A percentile compares a stretch with the other conserved stretches of the same genome.
Evolutionary conservation across 768 basidiomycete genomes (phyloP).

Genomic region (Strobilomyces dryophilus): DNA sequence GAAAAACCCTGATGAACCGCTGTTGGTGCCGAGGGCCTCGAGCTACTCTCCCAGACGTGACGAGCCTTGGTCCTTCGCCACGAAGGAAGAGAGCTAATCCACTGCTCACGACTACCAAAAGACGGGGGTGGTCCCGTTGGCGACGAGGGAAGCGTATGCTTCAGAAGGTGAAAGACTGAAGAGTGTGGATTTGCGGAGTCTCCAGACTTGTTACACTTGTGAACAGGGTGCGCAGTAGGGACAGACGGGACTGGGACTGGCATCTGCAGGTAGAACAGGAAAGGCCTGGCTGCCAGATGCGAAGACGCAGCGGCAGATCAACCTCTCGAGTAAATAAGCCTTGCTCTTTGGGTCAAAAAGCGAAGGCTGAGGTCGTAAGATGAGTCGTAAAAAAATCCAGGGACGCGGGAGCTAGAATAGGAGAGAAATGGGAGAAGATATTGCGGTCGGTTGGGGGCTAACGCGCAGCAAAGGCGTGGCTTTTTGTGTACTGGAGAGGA

Average conservation of each 20-base stretch:
- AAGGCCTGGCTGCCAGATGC: constrained; percentile 41
- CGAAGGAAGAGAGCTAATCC: constrained; percentile 66
- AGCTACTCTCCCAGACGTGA: constrained; percentile 60
- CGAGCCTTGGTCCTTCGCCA: constrained; percentile 69
- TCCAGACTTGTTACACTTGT: constrained; percentile 52
- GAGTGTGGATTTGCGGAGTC: constrained; percentile 33
- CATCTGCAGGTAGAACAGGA: constrained; percentile 59
- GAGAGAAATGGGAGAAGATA: constrained; percentile 25
- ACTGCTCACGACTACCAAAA: constrained; percentile 65
- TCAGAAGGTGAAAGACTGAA: constrained; percentile 50
- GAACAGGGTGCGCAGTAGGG: constrained; percentile 58
- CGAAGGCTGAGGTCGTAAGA: constrained; percentile 55
- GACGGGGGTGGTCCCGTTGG: constrained; percentile 61
- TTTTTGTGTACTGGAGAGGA: constrained; percentile 50
- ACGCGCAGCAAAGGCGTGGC: constrained; percentile 95
- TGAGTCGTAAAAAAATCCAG: constrained; percentile 55
- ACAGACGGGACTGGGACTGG: constrained; percentile 77
- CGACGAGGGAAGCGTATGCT: constrained; percentile 55
- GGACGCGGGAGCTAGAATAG: constrained; percentile 26
- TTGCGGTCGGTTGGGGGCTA: constrained; percentile 46
- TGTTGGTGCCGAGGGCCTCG: constrained; percentile 2
- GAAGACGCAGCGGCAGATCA: constrained; percentile 40
- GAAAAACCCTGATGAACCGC: constrained; percentile 55
- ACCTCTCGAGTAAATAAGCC: constrained; percentile 38
- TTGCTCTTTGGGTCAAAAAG: constrained; percentile 38